These are phyloP conservation scores for Mortierella claussenii DNA, from an alignment of 192 early-diverging fungal species.

Conservation along the genomic window DNA sequence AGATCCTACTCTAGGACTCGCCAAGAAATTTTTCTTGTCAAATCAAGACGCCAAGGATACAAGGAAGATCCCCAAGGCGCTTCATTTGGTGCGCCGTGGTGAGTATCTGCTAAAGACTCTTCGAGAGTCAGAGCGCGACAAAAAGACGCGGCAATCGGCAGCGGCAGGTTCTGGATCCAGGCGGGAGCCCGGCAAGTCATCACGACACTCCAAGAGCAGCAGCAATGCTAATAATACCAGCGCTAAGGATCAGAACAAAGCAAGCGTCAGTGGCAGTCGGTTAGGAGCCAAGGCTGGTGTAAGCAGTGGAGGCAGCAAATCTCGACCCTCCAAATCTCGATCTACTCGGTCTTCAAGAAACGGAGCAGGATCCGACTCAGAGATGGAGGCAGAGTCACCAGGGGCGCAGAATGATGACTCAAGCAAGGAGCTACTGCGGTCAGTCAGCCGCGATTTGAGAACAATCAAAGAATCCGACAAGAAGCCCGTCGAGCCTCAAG, in stretches of 20 bases:
- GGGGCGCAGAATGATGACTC: conserved; percentile 24
- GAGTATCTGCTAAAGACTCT: conserved; percentile 91
- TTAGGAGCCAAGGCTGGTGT: neutral
- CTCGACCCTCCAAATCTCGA: conserved; percentile 19
- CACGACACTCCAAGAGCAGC: conserved; percentile 1
- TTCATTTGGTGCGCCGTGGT: conserved; percentile 89
- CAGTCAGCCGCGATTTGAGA: conserved; percentile 36
- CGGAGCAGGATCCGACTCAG: conserved; percentile 17
- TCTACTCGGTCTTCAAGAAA: conserved; percentile 13
- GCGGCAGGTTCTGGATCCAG: conserved; percentile 24
- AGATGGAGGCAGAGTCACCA: conserved; percentile 11
- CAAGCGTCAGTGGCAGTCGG: conserved; percentile 5
- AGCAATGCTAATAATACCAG: conserved; percentile 3
- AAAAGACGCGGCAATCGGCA: conserved; percentile 39
- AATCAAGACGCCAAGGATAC: conserved; percentile 59
- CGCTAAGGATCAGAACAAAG: conserved; percentile 2
- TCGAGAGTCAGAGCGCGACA: conserved; percentile 69
- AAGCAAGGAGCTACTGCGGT: conserved; percentile 34
- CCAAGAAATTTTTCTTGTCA: conserved; percentile 87
- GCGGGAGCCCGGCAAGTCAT: conserved; percentile 43
- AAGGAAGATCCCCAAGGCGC: conserved; percentile 77
- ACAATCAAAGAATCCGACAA: conserved; percentile 49
- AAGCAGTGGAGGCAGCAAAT: conserved; percentile 19
- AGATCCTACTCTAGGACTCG: conserved; percentile 81
- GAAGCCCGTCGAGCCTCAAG: conserved; percentile 45